A percentile compares a stretch with the other conserved stretches of the same genome.
phyloP scores from a whole-genome alignment of 192 early-diverging fungal genomes.

The Backusella mclennaniae region DNA sequence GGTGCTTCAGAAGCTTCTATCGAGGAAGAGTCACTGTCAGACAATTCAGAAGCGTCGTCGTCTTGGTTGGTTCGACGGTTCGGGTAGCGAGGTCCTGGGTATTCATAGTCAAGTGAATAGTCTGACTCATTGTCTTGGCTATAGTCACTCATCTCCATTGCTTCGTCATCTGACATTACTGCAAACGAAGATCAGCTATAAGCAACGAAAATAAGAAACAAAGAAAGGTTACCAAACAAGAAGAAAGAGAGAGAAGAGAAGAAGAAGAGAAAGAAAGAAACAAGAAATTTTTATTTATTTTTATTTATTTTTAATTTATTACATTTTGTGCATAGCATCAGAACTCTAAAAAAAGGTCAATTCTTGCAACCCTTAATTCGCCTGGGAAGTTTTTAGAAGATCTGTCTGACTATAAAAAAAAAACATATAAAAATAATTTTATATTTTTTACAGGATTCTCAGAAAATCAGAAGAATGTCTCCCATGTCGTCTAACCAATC shows the following conservation, averaged over 20 bases:
- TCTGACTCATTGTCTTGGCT: slow-evolving; percentile 23
- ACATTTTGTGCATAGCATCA: not conserved
- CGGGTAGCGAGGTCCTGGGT: slow-evolving; percentile 25
- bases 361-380: slow-evolving; percentile 1
- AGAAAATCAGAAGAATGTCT: slow-evolving; percentile 1
- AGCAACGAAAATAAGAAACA: not conserved
- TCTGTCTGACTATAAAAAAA: not conserved
- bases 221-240: not conserved
- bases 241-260: not conserved
- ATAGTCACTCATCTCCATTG: not conserved
- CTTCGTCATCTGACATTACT: slow-evolving; percentile 7
- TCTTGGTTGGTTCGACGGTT: slow-evolving; percentile 22
- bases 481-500: not conserved
- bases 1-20: not conserved
- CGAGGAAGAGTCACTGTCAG: slow-evolving; percentile 21
- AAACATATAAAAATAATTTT: not conserved
- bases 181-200: not conserved
- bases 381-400: slow-evolving; percentile 2
- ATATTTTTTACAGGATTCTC: not conserved
- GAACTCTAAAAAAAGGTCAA: not conserved
- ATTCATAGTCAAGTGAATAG: slow-evolving; percentile 35
- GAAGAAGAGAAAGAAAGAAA: not conserved
- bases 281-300: not conserved
- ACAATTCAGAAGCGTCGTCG: slow-evolving; percentile 16
- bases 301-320: slow-evolving; percentile 6